Base-by-base conservation (phyloP, 2,329 filamentous ascomycete genomes). In the Chaetomiaceae sp. region DNA sequence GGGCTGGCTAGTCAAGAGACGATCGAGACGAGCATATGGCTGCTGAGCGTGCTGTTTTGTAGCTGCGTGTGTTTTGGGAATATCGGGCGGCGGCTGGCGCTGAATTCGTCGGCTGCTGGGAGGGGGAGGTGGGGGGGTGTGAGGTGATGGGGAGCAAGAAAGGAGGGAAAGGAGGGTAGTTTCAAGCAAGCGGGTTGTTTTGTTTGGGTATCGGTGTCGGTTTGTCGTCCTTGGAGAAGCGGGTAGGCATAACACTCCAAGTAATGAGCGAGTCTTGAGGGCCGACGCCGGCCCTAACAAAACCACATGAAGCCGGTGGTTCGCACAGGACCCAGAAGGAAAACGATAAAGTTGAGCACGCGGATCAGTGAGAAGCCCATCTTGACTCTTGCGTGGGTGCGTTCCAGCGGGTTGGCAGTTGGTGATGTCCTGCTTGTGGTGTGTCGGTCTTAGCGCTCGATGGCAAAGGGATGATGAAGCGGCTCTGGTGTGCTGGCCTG, bases 31-130 rank as follows among this genome's bases (percentile, higher is more conserved):
- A 85, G 84, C 12, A 89, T 91, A 4, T 99, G 94, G 92, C 87
- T 96, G 65, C 78, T 92, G 22, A 96, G 90, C 65, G 91, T 97
- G 23, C 72, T 99, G 47, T 99, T 96, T 68, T 96, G 94, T 71
- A 95, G 89, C 65, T 91, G 89, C 62, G 83, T 97, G 9, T 96
- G 91, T 71, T 96, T 99, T 75, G 94, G 94, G 11, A 97, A 96
- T 66, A 90, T 99, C 65, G 94, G 94, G 12, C 79, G 94, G 58
- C 79, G 89, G 57, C 72, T 97, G 59, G 84, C 85, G n/a, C 71
- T 82, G 59, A 77, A 72, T 20, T 67, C 65, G 52, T 69, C 70
- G n/a, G 69, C 70, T 1, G 68, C 64, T 1, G 68, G 64, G n/a
- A 72, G 70, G 54, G 74, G 74, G 3, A 66, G 78, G 38, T 78